Conservation (phyloP, 192 early-diverging fungal genomes). For the Chytriomyces confervae region DNA sequence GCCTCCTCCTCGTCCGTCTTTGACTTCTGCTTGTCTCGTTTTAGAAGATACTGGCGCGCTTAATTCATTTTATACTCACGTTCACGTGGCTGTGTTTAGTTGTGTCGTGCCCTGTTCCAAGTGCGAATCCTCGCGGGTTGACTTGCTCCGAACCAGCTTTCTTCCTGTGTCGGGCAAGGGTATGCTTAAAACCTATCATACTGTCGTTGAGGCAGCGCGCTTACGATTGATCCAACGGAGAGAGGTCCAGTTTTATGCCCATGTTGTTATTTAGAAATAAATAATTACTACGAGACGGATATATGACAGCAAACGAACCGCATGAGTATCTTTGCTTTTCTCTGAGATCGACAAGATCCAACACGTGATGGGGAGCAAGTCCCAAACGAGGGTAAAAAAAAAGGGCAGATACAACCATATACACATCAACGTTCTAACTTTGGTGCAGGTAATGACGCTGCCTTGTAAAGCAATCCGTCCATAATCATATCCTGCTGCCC, state of each 20-base stretch:
- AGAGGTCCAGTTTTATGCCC: slow-evolving; percentile 8
- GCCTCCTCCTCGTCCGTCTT: slow-evolving; percentile 29
- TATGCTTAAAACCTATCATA: no score
- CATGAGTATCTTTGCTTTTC: no score
- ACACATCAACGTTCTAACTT: background rate
- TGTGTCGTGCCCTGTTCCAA: slow-evolving; percentile 5
- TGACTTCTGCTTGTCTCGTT: slow-evolving; percentile 14
- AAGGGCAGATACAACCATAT: no score
- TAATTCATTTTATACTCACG: background rate
- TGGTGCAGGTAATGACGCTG: slow-evolving; percentile 8
- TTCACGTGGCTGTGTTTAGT: background rate
- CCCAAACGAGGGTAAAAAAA: no score
- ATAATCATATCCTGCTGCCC: background rate
- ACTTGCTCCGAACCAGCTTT: background rate
- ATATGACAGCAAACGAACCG: no score
- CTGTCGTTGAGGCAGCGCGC: background rate
- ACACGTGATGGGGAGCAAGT: no score
- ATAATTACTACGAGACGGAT: no score
- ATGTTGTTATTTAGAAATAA: no score
- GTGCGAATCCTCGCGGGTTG: slow-evolving; percentile 22
- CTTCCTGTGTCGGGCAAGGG: background rate
- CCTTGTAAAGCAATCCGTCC: slow-evolving; percentile 32
- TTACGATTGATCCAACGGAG: slow-evolving; percentile 23
- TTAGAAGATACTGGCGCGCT: no score
- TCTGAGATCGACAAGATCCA: no score